Conservation (phyloP, 495 filamentous ascomycete genomes). For the Melanomma pulvis-pyrius region DNA sequence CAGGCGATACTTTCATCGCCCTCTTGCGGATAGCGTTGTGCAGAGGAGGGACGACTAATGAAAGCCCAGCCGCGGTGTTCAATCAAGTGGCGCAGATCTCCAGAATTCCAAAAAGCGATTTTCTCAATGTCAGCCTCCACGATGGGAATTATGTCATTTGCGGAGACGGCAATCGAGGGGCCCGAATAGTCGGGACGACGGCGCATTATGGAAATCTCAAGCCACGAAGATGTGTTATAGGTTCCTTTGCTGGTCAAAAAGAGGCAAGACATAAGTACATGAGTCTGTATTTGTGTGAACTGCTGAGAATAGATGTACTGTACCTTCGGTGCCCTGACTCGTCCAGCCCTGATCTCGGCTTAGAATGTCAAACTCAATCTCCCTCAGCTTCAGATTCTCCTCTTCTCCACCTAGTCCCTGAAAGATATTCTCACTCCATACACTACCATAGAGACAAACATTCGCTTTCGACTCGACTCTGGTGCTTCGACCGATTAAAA, state of each 20-base stretch:
- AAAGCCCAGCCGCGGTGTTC: background rate
- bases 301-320: background rate
- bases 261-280: background rate
- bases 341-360: conserved; percentile 25
- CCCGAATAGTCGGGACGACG: background rate
- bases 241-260: background rate
- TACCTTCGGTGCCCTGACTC: conserved; percentile 11
- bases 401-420: background rate
- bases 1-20: background rate
- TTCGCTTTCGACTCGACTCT: background rate
- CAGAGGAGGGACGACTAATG: background rate
- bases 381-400: conserved; percentile 7
- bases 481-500: background rate
- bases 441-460: background rate
- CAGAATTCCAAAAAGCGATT: too few relatives aligned
- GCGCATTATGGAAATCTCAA: conserved; percentile 8
- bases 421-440: background rate
- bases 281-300: too few relatives aligned
- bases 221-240: conserved; percentile 11
- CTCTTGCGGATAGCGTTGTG: conserved; percentile 1
- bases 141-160: too few relatives aligned
- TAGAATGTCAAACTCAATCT: conserved; percentile 7
- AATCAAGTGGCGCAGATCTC: background rate
- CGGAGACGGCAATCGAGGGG: background rate
- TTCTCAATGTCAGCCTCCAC: too few relatives aligned